Conservation (phyloP, 2,329 filamentous ascomycete genomes). For the Pestalotiopsis sp. region DNA sequence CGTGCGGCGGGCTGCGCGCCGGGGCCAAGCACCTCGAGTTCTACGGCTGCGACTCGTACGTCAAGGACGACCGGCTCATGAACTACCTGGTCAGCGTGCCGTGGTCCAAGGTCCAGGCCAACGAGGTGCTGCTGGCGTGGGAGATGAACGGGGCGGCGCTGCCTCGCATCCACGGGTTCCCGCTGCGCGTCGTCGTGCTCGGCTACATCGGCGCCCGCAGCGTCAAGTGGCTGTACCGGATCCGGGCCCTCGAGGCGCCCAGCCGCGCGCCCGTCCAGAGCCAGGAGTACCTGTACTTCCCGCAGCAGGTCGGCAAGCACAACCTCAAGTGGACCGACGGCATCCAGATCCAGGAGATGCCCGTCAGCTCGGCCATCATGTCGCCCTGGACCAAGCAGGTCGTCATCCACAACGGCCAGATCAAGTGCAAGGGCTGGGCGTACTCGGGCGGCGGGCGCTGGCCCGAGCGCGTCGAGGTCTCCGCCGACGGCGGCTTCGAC, state of each 20-base stretch:
- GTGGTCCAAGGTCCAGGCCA: slow-evolving; percentile 66
- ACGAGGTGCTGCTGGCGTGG: slow-evolving; percentile 70
- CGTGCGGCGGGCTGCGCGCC: slow-evolving; percentile 62
- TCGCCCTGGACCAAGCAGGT: slow-evolving; percentile 62
- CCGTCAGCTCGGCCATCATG: slow-evolving; percentile 69
- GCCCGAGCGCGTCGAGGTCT: slow-evolving; percentile 67
- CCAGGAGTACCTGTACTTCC: slow-evolving; percentile 70
- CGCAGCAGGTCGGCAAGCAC: slow-evolving; percentile 69
- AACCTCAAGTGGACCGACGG: slow-evolving; percentile 62
- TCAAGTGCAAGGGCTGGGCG: slow-evolving; percentile 59
- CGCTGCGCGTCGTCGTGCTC: slow-evolving; percentile 63
- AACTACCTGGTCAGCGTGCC: slow-evolving; percentile 72
- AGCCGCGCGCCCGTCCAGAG: slow-evolving; percentile 64
- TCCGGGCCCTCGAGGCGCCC: slow-evolving; percentile 62
- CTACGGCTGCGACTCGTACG: slow-evolving; percentile 72
- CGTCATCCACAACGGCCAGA: slow-evolving; percentile 61
- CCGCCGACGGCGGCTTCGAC: slow-evolving; percentile 61
- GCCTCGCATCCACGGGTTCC: slow-evolving; percentile 67
- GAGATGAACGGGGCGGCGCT: slow-evolving; percentile 71
- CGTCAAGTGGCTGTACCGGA: slow-evolving; percentile 64
- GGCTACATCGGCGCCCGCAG: slow-evolving; percentile 70
- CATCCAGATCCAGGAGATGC: slow-evolving; percentile 74
- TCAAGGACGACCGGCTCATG: slow-evolving; percentile 66
- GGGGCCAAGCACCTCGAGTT: slow-evolving; percentile 67
- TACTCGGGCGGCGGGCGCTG: slow-evolving; percentile 59